Evolutionary conservation across 2,329 filamentous ascomycete species (phyloP), one percentile per base, ranked within the genome.

Genomic region (Verticillium albo-atrum): DNA sequence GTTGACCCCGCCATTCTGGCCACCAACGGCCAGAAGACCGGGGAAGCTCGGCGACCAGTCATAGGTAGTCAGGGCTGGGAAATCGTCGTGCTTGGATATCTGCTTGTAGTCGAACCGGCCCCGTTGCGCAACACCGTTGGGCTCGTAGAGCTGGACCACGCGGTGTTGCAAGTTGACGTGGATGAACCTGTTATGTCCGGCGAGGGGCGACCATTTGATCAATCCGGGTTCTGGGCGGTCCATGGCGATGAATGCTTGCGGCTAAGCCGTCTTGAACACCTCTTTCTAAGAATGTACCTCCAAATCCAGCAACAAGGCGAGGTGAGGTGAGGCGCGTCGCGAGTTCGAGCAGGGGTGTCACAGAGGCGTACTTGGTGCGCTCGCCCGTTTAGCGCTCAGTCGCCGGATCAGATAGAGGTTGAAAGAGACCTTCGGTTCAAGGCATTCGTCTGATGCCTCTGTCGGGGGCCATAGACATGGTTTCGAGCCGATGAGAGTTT

Each of bases 21-120:
- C 90, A 47, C 91, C 91, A 28, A 95, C 83, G 25, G 89, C 90
- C 47, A 95, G 82, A 9, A 93, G 78, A 56, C 87, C 85, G 32
- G 80, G 77, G n/a, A 83, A 76, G 30, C 78, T 79, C 27, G 85
- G 83, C 14, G 85, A 88, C 86, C 85, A 89, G 73, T 89, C 86
- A 68, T 87, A 88, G 5, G 85, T 86, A 51, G 83, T 88, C 60
- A 89, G 75, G 4, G 82, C 81, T 42, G 85, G 86, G 52, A 87
- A 82, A 65, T 88, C 84, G 68, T 87, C 83, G 65, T 88, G 84
- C 55, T 83, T 82, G 23, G 81, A 81, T 23, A 84, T 70, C 65
- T 80, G 83, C 55, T 78, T 74, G 66, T 82, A 85, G 65, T 89
- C 82, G 64, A 89, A 88, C 1, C 71, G 74, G 0, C 82, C 81